Evolutionary conservation across 2,329 filamentous ascomycete species (phyloP).

Genomic region (Alternaria ethzedia): DNA sequence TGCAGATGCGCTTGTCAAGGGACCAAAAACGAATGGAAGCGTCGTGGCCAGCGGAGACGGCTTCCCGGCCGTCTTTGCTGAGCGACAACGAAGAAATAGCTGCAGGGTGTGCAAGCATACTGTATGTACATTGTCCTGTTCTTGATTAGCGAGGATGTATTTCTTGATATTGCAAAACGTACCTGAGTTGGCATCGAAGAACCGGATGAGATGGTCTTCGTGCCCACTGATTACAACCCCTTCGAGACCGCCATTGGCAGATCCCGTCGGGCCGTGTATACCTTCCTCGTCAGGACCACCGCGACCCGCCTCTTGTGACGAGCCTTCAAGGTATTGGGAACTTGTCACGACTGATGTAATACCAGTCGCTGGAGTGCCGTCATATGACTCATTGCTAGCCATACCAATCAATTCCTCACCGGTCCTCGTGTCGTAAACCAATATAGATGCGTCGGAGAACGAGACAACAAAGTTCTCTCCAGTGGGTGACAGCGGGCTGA

Average conservation of each 20-base stretch:
- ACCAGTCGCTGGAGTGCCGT: constrained; percentile 79
- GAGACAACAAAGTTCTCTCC: constrained; percentile 93
- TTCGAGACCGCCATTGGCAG: constrained; percentile 78
- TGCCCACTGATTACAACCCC: constrained; percentile 96
- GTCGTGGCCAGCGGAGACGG: constrained; percentile 95
- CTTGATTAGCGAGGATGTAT: constrained; percentile 9
- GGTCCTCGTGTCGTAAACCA: constrained; percentile 90
- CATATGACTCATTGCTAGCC: constrained; percentile 93
- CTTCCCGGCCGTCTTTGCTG: constrained; percentile 90
- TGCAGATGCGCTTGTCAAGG: constrained; percentile 92
- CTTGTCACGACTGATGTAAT: constrained; percentile 93
- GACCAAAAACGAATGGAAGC: constrained; percentile 97
- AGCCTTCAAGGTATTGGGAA: constrained; percentile 76
- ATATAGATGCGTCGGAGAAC: constrained; percentile 86
- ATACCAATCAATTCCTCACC: constrained; percentile 92
- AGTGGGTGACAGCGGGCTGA: constrained; percentile 81
- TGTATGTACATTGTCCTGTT: constrained; percentile 96
- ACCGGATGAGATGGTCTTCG: constrained; percentile 93
- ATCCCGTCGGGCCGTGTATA: constrained; percentile 81
- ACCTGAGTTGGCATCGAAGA: constrained; percentile 99
- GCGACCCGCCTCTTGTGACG: constrained; percentile 64
- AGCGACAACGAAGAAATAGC: constrained; percentile 91
- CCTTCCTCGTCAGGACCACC: constrained; percentile 74
- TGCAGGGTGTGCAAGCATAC: constrained; percentile 94
- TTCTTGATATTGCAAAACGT: constrained; percentile 54